Base-by-base conservation (phyloP, 768 basidiomycete genomes). In the Bullera alba region DNA sequence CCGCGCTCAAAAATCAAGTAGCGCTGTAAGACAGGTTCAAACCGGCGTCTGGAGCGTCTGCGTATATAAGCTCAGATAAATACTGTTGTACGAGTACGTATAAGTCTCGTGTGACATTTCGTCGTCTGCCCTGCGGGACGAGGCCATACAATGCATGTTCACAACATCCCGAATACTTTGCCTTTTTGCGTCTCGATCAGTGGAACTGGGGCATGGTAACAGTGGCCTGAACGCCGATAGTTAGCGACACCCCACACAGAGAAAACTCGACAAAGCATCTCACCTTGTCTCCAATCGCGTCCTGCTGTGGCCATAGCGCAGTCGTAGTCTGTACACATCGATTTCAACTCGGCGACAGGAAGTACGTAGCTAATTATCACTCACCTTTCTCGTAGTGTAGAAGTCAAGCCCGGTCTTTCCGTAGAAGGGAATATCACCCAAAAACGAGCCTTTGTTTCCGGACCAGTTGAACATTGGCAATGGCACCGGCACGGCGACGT, bases 381-480 rank as follows among this genome's bases (percentile, higher is more conserved):
- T 50, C 38, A 68, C 72, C 82, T 95, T 96, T 73, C 89, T 85
- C 73, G 91, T 86, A 2, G 93, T 97, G 70, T 91, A 97, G 76
- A 97, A 97, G 71, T 87, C 87, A 74, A 96, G 80, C 22, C 87
- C 92, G 56, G 83, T 81, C 73, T 85, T 86, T 25, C 92, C 92
- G 61, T 95, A 95, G 76, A 95, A 92, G 4, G 84, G 83, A 38
- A 89, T 80, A 65, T 92, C 87, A 21, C 90, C 90, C 48, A 91
- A 74, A 61, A 81, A 81, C 4, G 49, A 51, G 5, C 65, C 75
- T 78, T 91, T 93, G 76, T 91, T 93, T 23, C 95, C 93, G 61
- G 86, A 89, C 89, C 89, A 93, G 25, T 88, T 81, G 76, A 95
- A 96, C 87, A 95, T 92, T 15, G 78, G 78, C 26, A 85, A 75